Base-by-base conservation (phyloP, 2,329 filamentous ascomycete genomes). In the Teratosphaeria gauchensis region DNA sequence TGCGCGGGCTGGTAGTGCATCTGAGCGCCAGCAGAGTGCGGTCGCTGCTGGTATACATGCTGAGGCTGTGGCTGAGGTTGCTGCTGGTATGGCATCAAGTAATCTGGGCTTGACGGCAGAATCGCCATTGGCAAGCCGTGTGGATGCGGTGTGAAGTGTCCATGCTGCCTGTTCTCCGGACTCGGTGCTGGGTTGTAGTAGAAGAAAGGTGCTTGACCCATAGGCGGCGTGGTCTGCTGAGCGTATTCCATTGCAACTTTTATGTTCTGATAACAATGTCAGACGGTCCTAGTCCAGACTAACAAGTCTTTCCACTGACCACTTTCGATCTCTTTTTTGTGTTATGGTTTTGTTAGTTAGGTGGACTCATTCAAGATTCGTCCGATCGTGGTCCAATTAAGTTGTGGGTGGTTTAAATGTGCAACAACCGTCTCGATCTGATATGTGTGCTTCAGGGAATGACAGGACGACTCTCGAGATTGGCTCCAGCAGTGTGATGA, bases 131-230 rank as follows among this genome's bases (percentile, higher is more conserved):
- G 68, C 62, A 75, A 74, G 59, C 75, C 71, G 54, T 77, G 81
- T 61, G 82, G 84, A 42, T 70, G 68, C 14, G 68, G 82, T 64
- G 85, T 83, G 78, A 90, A 92, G 75, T 89, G 86, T 57, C 84
- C 84, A 75, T 92, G 87, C 71, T 88, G 87, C 69, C 86, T 82
- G 69, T 82, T 82, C 72, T 91, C 87, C 63, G 84, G 79, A 73
- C 84, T 85, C 64, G 86, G 81, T 67, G 94, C 89, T 65, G 88
- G 85, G 69, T 84, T 87, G 79, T 92, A 95, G 81, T 92, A 94
- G 82, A 89, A 92, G 80, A 91, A 95, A 60, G 88, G 80, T 65
- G 86, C 83, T 76, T 89, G 87, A 62, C 82, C 84, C 80, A 89
- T 68, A 38, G 69, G 69, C 57, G 69, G 69, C 84, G 69, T 81